These are phyloP conservation scores for Neckera pumila DNA, from an alignment of 225 moss, liverwort and hornwort species.

Conservation along the genomic window DNA sequence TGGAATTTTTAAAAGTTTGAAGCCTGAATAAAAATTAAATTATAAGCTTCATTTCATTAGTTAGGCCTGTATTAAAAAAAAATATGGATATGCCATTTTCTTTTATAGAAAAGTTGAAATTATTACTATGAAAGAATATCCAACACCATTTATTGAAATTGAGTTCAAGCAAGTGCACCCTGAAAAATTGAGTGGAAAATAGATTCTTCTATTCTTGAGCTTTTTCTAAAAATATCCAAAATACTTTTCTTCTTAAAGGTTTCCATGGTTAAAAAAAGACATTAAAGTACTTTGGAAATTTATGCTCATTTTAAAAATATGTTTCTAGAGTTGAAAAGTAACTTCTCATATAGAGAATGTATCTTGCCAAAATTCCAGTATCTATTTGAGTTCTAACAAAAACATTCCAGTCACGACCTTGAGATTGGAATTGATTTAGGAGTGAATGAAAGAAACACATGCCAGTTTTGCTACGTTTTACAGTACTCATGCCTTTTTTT, in stretches of 20 bases:
- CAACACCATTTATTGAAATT: too few relatives aligned
- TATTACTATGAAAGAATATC: too few relatives aligned
- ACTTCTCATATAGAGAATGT: accelerated
- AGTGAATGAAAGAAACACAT: too few relatives aligned
- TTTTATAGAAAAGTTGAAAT: too few relatives aligned
- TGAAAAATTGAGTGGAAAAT: background rate
- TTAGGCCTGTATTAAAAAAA: too few relatives aligned
- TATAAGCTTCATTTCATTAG: too few relatives aligned
- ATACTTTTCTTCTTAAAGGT: background rate
- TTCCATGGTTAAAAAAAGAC: background rate
- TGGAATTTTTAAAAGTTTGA: too few relatives aligned
- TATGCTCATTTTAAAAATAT: background rate
- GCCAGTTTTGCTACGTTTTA: too few relatives aligned
- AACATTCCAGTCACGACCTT: accelerated
- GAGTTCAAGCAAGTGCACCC: too few relatives aligned
- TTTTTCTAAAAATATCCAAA: background rate
- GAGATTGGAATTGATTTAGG: background rate
- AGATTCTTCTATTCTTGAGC: background rate
- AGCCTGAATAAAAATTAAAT: too few relatives aligned
- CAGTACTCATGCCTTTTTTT: too few relatives aligned
- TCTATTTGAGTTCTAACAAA: background rate
- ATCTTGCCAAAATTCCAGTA: background rate
- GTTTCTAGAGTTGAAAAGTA: background rate
- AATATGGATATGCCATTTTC: too few relatives aligned
- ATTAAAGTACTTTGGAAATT: background rate